Base-by-base conservation (phyloP, 768 basidiomycete species). In the Amanita pallidorosea region DNA sequence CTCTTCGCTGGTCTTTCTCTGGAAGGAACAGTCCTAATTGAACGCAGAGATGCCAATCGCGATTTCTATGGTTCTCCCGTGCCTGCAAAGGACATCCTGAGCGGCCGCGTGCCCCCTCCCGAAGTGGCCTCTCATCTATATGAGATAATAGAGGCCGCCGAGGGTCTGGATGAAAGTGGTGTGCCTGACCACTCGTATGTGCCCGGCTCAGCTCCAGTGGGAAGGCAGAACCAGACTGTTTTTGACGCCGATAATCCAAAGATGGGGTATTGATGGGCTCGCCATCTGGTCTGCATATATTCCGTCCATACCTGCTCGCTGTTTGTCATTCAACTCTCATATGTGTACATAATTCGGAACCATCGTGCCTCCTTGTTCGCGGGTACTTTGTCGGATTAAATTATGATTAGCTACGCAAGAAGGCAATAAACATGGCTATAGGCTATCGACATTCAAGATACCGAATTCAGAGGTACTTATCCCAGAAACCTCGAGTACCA, bases 61-160 rank as follows among this genome's bases (percentile, higher is more conserved):
- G 92, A 93, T 22, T 99, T 98, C 70, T 97, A 98, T 58, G 95
- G 95, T 3, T 92, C 91, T 2, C 73, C 82, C 2, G 80, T 97
- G 4, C 87, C 93, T 5, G 90, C 92, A 0, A 75, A 77, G 53
- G 93, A 95, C 60, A 94, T 99, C 59, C 80, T 99, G 23, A 80
- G 87, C 47, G 95, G 95, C 34, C 83, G 85, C 17, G 94, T 98
- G 1, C 96, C 95, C 4, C 89, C 95, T n/a, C 95, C 96, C 0
- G 95, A 98, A 68, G 90, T 95, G 51, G 93, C 93, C 1, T 88
- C 87, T 29, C 76, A 76, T 56, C 64, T 97, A 56, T 98, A 98
- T 66, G 95, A 98, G 63, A 85, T 97, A 60, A 95, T 99, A 57
- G 95, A 98, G 68, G 87, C 90, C 31, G 91, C 91, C 7, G 93